Base-by-base conservation (phyloP, 2,329 filamentous ascomycete genomes). In the Xylariomycetidae sp. region DNA sequence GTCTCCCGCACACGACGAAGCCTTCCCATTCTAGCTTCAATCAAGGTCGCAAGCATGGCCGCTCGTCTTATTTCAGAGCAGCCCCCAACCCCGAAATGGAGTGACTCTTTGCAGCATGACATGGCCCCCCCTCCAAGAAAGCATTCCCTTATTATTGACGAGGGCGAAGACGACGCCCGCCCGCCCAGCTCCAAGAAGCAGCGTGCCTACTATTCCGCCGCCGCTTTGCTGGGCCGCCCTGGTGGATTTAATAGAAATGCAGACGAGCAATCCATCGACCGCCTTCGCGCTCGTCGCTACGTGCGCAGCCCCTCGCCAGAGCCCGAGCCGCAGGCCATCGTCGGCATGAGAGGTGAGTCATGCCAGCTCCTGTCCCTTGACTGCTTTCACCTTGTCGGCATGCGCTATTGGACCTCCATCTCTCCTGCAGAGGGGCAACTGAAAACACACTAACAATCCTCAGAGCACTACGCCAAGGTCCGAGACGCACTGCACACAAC, bases 401-500 rank as follows among this genome's bases (percentile, higher is more conserved):
- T n/a, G n/a, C n/a, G n/a, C n/a, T n/a, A n/a, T n/a, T n/a, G n/a
- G n/a, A n/a, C n/a, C n/a, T n/a, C n/a, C n/a, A 4, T 14, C 20
- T 24, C 23, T 6, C 6, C 2, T n/a, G n/a, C n/a, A n/a, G 13
- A 10, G 13, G 16, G 8, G 5, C 12, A 7, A 15, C 12, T 23
- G 12, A 13, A 15, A 7, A 12, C 9, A 17, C 26, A 18, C 35
- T 47, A 34, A 44, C 23, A 19, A 15, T 16, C 9, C 19, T 27
- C 18, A 55, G 52, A 36, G 29, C 43, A 42, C 31, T 53, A 49
- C 37, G 37, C 43, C 20, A 27, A 44, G 16, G 42, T 54, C 10
- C 51, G 50, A 17, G 42, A 44, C 14, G 44, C 46, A 10, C 26
- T 54, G 6, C 52, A 54, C 34, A 50, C 48, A 29, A 40, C 42